Conservation (phyloP, 2,329 filamentous ascomycete species). For the Botryotinia calthae region DNA sequence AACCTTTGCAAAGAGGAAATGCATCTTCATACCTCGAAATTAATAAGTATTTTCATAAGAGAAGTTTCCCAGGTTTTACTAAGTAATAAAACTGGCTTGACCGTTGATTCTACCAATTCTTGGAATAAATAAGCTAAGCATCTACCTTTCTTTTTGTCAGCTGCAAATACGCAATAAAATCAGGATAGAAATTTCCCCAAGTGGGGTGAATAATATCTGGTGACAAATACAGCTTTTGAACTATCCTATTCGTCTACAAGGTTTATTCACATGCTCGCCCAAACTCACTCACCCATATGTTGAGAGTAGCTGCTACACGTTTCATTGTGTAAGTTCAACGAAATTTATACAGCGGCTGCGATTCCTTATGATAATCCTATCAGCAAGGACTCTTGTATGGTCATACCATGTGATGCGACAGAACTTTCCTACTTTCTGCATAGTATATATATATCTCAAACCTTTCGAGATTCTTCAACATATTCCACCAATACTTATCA, state of each 20-base stretch:
- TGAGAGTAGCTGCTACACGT: neutral
- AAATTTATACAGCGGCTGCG: neutral
- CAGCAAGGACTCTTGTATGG: too few relatives aligned
- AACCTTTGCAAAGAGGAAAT: neutral
- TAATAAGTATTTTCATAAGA: too few relatives aligned
- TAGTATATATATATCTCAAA: too few relatives aligned
- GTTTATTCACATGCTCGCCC: neutral
- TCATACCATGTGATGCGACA: too few relatives aligned
- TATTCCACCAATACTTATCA: too few relatives aligned
- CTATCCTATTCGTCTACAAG: neutral
- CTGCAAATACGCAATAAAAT: neutral
- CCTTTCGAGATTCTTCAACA: too few relatives aligned
- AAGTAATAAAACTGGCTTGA: neutral
- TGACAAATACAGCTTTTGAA: neutral
- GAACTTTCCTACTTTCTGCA: too few relatives aligned
- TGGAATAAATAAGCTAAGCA: neutral
- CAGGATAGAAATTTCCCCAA: neutral
- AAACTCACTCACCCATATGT: neutral
- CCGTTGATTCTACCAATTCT: neutral
- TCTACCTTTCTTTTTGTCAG: accelerated
- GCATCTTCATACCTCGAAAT: neutral
- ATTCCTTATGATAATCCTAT: too few relatives aligned
- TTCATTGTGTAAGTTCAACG: neutral
- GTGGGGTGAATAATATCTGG: neutral
- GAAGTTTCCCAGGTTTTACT: neutral